Conservation (phyloP, 345 rosid species). For the Eucalyptus erythrocorys region DNA sequence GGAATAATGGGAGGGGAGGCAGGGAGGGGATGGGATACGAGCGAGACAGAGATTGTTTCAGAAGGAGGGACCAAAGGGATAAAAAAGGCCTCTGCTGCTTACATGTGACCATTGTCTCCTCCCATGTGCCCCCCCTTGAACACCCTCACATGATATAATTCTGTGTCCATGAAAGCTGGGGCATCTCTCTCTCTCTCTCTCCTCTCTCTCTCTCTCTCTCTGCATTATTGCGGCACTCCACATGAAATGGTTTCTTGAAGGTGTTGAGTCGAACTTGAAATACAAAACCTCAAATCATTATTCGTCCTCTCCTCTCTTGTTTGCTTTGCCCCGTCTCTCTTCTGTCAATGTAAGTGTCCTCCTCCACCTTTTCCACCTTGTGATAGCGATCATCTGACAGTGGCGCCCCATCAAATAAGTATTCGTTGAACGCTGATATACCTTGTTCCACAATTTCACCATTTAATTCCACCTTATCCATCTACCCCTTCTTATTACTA, state of each 20-base stretch:
- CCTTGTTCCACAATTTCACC: neutral
- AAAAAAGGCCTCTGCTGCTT: conserved; percentile 3
- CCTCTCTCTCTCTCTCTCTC: neutral
- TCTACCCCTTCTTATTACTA: neutral
- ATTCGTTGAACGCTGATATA: neutral
- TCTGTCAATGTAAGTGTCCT: neutral
- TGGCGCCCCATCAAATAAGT: neutral
- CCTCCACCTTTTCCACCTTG: neutral
- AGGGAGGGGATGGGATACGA: neutral
- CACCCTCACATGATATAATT: neutral
- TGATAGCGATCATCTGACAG: neutral
- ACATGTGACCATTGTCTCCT: conserved; percentile 20
- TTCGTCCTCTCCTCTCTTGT: neutral
- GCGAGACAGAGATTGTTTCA: neutral
- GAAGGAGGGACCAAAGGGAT: neutral
- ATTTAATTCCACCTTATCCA: neutral
- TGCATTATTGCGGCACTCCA: neutral
- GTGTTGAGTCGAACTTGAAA: neutral
- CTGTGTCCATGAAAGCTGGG: neutral
- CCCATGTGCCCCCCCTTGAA: conserved; percentile 19
- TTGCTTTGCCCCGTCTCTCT: neutral
- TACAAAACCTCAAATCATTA: neutral
- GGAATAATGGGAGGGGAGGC: neutral
- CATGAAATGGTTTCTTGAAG: neutral
- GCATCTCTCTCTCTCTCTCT: neutral